Conservation (phyloP, 768 basidiomycete genomes). For the Gloeophyllum trabeum region DNA sequence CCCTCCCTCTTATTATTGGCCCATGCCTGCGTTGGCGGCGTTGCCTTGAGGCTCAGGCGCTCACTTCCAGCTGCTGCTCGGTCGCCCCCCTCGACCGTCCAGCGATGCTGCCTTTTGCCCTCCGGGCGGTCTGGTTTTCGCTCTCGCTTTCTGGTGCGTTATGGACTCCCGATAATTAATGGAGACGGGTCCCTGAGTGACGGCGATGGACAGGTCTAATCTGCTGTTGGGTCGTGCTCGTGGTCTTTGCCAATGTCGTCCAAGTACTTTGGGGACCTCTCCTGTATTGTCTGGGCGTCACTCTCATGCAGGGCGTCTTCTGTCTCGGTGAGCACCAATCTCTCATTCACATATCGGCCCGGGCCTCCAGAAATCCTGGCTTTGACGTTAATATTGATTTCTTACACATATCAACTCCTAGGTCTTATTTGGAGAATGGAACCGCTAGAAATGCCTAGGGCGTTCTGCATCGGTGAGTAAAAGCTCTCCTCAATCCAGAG, state of each 20-base stretch:
- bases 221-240: not conserved
- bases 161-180: no score
- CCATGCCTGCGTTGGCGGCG: no score
- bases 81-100: not conserved
- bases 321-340: slow-evolving; percentile 7
- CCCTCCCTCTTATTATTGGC: no score
- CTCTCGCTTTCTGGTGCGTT: not conserved
- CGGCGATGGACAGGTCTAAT: slow-evolving; percentile 5
- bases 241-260: slow-evolving; percentile 1
- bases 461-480: slow-evolving; percentile 6
- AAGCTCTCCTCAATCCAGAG: no score
- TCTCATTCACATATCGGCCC: no score
- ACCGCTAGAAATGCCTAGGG: slow-evolving; percentile 6
- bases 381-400: no score
- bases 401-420: no score
- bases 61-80: no score
- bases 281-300: slow-evolving; percentile 1
- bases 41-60: no score
- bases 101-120: not conserved
- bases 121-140: not conserved
- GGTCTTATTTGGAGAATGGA: slow-evolving; percentile 11
- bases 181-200: no score
- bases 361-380: no score
- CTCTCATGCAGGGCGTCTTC: slow-evolving; percentile 5
- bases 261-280: slow-evolving; percentile 2